Base-by-base conservation (phyloP, 768 basidiomycete genomes). In the Amanita brunnescens region DNA sequence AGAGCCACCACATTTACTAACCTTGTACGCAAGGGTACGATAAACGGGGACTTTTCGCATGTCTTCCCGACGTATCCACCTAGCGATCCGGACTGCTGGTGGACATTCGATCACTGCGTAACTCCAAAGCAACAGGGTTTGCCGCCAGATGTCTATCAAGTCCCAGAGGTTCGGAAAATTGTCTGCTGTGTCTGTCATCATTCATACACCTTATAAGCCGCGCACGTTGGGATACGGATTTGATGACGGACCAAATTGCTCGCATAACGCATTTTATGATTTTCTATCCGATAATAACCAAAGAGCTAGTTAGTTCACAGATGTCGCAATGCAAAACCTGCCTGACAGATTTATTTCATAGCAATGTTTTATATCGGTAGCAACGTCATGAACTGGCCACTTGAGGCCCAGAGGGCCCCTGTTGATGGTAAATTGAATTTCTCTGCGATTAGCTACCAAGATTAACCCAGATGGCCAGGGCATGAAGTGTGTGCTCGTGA, bases 171-270 rank as follows among this genome's bases (percentile, higher is more conserved):
- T 41, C 7, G 50, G 47, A 21, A 26, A 18, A 21, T 24, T 20
- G 1, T 30, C 14, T 10, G 26, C 33, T n/a, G n/a, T 46, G 40
- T 42, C 23, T 13, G 23, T 34, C 13, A 49, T 18, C 12, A 9
- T 33, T 43, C 47, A 18, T 26, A 2, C 39, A 24, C 0, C 23
- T 42, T 38, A 7, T 8, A 52, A 79, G 78, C 80, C 81, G 29
- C 59, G 62, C 8, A 79, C 80, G 2, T 64, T 81, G 14, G 81
- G 79, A 1, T 82, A 77, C 41, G 78, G 72, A 2, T 83, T 83
- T 52, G 81, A 83, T 53, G 81, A 83, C 53, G 81, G 81, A 1
- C 81, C 81, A 1, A 80, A 79, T 57, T 83, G 81, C 57, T 74
- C 77, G 3, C 81, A 83, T 54, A 83, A 83, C 49, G 70, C 66